Evolutionary conservation across 2,329 filamentous ascomycete species (phyloP).

Genomic region (Diplodia scrobiculata): DNA sequence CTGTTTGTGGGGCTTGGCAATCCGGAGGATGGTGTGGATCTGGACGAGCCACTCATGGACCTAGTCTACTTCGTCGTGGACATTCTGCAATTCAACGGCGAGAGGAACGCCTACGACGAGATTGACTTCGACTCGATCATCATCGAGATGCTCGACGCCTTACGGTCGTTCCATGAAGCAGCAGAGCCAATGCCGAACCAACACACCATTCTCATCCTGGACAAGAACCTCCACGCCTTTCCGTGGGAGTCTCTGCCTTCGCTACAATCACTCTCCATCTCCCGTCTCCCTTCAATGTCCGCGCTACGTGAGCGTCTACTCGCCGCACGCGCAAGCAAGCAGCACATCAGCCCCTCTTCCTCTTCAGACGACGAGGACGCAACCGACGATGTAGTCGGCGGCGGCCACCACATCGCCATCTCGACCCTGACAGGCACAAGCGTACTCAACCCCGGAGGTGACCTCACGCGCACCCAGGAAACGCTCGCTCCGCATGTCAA

Average conservation of each 20-base stretch:
- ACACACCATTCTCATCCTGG: slow-evolving; percentile 86
- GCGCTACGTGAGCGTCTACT: slow-evolving; percentile 76
- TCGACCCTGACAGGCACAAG: slow-evolving; percentile 60
- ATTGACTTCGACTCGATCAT: slow-evolving; percentile 93
- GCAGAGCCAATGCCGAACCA: slow-evolving; percentile 39
- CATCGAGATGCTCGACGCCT: slow-evolving; percentile 80
- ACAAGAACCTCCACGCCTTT: slow-evolving; percentile 86
- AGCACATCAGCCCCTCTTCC: slow-evolving; percentile 1
- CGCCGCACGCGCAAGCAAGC: slow-evolving; percentile 47
- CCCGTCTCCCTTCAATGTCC: slow-evolving; percentile 82
- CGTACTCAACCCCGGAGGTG: slow-evolving; percentile 85
- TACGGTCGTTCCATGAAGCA: slow-evolving; percentile 72
- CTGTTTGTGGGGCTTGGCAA: slow-evolving; percentile 85
- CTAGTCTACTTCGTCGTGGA: slow-evolving; percentile 95
- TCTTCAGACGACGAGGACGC: slow-evolving; percentile 17
- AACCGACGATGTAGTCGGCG: not conserved
- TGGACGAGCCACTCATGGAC: slow-evolving; percentile 89
- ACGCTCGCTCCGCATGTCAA: slow-evolving; percentile 71
- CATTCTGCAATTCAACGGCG: slow-evolving; percentile 93
- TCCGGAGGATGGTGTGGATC: slow-evolving; percentile 66
- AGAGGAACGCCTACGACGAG: slow-evolving; percentile 95
- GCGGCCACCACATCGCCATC: slow-evolving; percentile 55
- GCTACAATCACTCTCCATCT: slow-evolving; percentile 75
- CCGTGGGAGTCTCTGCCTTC: slow-evolving; percentile 96
- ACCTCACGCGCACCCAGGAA: slow-evolving; percentile 76